Evolutionary conservation across 805 yeast species (phyloP).

Genomic region (Debaryomyces hansenii): DNA sequence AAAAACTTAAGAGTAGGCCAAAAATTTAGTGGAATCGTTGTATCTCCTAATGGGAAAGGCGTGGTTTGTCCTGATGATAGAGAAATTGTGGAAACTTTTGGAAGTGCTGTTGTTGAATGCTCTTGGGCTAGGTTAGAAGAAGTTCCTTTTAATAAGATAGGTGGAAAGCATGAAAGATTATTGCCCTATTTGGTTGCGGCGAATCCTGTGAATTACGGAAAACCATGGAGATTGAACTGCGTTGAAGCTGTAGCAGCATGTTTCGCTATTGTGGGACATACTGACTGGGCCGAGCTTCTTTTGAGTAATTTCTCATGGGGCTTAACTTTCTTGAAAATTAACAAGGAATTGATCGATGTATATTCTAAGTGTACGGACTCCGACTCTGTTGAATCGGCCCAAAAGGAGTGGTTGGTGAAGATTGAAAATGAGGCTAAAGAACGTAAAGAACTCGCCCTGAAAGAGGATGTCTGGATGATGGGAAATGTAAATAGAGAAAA

Average conservation of each 20-base stretch:
- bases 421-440: conserved; percentile 66
- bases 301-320: conserved; percentile 92
- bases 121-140: conserved; percentile 98
- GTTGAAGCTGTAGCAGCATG: conserved; percentile 98
- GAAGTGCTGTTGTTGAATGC: conserved; percentile 98
- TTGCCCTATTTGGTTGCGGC: conserved; percentile 94
- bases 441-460: conserved; percentile 52
- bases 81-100: conserved; percentile 71
- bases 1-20: conserved; percentile 84
- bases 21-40: conserved; percentile 86
- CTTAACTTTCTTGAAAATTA: conserved; percentile 76
- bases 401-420: conserved; percentile 69
- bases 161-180: conserved; percentile 84
- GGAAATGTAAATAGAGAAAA: conserved; percentile 67
- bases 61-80: conserved; percentile 88
- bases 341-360: conserved; percentile 70
- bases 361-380: conserved; percentile 82
- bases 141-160: conserved; percentile 90
- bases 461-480: conserved; percentile 70
- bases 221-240: conserved; percentile 94
- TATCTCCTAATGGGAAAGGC: conserved; percentile 87
- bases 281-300: conserved; percentile 82
- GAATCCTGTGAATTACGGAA: conserved; percentile 94
- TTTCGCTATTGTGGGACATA: conserved; percentile 87
- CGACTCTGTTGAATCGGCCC: conserved; percentile 68